A percentile compares a stretch with the other conserved stretches of the same genome.
phyloP scores from a whole-genome alignment of 1,284 basidiomycete genomes.

The Rhodotorula sp. region DNA sequence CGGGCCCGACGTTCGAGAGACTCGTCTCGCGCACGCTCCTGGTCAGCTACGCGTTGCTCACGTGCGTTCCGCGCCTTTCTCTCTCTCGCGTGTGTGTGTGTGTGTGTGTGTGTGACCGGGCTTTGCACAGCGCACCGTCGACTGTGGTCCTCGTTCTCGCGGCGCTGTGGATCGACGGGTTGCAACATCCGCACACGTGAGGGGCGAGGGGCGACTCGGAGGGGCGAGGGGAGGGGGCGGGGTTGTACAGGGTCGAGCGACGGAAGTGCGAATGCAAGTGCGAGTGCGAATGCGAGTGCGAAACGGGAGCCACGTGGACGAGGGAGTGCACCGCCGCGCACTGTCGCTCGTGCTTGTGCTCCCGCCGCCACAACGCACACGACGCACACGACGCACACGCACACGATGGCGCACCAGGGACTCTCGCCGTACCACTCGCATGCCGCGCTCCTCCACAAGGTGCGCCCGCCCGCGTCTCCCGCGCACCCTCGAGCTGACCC shows the following conservation, averaged over 20 bases:
- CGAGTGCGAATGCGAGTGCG: too few relatives aligned
- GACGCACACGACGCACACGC: background rate
- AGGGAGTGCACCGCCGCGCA: too few relatives aligned
- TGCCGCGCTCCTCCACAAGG: conserved; percentile 19
- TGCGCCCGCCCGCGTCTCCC: background rate
- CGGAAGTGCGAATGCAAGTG: too few relatives aligned
- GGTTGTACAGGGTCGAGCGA: too few relatives aligned
- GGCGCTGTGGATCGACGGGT: conserved; percentile 31
- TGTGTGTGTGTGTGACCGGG: too few relatives aligned
- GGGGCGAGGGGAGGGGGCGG: too few relatives aligned
- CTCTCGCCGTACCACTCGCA: conserved; percentile 23
- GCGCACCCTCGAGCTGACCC: background rate
- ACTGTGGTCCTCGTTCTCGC: conserved; percentile 36
- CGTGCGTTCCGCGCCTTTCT: conserved; percentile 16
- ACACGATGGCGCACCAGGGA: conserved; percentile 13
- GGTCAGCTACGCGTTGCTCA: conserved; percentile 45
- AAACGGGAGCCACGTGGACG: too few relatives aligned
- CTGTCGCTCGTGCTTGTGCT: too few relatives aligned
- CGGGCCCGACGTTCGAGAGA: conserved; percentile 27
- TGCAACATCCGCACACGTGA: conserved; percentile 22
- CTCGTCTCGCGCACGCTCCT: conserved; percentile 43
- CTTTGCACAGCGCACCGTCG: conserved; percentile 24
- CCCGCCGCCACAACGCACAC: too few relatives aligned
- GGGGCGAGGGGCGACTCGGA: too few relatives aligned
- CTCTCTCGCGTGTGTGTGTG: background rate